phyloP scores from a whole-genome alignment of 108 stramenopile genomes.

The Fragilaria crotonensis region DNA sequence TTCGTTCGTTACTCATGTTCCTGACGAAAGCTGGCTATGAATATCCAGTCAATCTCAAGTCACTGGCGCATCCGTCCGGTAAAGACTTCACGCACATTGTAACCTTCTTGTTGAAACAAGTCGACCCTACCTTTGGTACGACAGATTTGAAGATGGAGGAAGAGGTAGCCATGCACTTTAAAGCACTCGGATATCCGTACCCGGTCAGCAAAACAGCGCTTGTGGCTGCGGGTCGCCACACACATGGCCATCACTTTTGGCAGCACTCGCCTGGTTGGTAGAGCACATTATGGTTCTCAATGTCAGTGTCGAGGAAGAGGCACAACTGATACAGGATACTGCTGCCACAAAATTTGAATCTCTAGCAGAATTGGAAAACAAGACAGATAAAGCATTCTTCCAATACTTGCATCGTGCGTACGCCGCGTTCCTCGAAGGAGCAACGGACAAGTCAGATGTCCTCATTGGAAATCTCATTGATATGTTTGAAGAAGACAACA shows the following conservation, averaged over 20 bases:
- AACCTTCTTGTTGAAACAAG: slow-evolving; percentile 82
- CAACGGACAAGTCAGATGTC: slow-evolving; percentile 62
- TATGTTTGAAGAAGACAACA: slow-evolving; percentile 57
- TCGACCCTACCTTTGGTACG: slow-evolving; percentile 80
- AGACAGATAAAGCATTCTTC: slow-evolving; percentile 75
- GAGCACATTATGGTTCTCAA: slow-evolving; percentile 53
- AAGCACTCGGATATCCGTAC: slow-evolving; percentile 91
- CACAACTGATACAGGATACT: slow-evolving; percentile 20
- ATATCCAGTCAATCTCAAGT: slow-evolving; percentile 65
- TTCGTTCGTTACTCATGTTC: slow-evolving; percentile 65
- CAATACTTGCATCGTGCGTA: slow-evolving; percentile 74
- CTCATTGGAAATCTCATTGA: slow-evolving; percentile 68
- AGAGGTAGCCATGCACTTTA: slow-evolving; percentile 87
- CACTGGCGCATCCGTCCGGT: slow-evolving; percentile 79
- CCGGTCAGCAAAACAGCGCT: slow-evolving; percentile 86
- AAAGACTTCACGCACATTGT: slow-evolving; percentile 94
- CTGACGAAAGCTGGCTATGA: slow-evolving; percentile 65
- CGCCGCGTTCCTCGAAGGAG: slow-evolving; percentile 78
- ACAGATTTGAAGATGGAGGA: slow-evolving; percentile 84
- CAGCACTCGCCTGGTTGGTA: slow-evolving; percentile 92
- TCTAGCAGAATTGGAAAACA: slow-evolving; percentile 40
- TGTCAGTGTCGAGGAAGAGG: slow-evolving; percentile 16
- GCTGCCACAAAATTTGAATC: slow-evolving; percentile 34
- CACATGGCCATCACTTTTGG: slow-evolving; percentile 96
- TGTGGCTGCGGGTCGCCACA: slow-evolving; percentile 95